A percentile compares a stretch with the other conserved stretches of the same genome.
phyloP scores from a whole-genome alignment of 768 basidiomycete species.

The Tephrocybe sp. region DNA sequence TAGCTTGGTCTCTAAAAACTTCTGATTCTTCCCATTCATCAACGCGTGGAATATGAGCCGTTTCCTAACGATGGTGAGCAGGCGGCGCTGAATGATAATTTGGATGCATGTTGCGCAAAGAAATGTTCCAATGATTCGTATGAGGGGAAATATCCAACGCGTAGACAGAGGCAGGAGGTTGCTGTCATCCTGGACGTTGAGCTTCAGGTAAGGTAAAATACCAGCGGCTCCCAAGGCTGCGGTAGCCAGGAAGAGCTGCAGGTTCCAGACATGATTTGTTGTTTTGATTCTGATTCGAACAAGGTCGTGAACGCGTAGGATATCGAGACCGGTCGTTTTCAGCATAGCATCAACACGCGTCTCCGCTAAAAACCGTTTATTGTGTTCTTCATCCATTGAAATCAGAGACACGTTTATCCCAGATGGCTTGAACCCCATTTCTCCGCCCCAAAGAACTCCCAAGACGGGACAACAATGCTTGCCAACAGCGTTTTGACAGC shows the following conservation, averaged over 20 bases:
- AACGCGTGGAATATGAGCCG: not conserved
- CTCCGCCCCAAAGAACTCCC: conserved; percentile 10
- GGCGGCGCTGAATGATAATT: not conserved
- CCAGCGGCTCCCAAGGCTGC: not conserved
- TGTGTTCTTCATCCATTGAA: conserved; percentile 6
- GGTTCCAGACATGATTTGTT: conserved; percentile 3
- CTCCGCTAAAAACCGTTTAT: conserved; percentile 8
- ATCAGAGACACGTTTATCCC: conserved; percentile 14
- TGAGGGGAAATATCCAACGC: not conserved
- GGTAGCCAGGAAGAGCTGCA: not conserved
- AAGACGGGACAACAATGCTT: conserved; percentile 1
- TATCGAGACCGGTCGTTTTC: conserved; percentile 6
- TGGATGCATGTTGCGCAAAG: not conserved
- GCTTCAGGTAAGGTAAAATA: conserved; percentile 10
- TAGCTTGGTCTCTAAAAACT: not conserved
- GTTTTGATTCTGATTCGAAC: not conserved
- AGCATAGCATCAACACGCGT: conserved; percentile 10
- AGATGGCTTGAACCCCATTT: conserved; percentile 8
- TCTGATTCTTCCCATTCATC: not conserved
- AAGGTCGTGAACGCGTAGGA: not conserved
- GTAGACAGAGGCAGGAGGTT: not conserved
- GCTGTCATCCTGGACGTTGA: not conserved
- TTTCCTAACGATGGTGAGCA: not conserved
- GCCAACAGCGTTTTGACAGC: conserved; percentile 16
- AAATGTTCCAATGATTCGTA: not conserved